Evolutionary conservation across 495 filamentous ascomycete genomes (phyloP).

Genomic region (Aspergillus heteromorphus): DNA sequence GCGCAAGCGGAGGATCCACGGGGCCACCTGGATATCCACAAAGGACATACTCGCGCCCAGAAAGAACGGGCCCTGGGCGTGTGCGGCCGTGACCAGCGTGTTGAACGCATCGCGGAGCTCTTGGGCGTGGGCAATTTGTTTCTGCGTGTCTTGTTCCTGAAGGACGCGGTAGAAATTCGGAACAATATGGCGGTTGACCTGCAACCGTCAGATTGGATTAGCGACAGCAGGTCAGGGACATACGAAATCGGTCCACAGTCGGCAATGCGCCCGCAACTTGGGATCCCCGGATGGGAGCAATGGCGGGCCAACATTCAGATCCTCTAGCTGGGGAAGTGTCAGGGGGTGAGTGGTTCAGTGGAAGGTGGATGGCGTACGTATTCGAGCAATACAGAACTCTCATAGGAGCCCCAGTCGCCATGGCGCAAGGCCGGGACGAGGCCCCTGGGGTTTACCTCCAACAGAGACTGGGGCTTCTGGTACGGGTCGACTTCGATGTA

Average conservation of each 20-base stretch:
- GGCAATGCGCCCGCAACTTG: constrained; percentile 67
- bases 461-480: constrained; percentile 67
- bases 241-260: constrained; percentile 87
- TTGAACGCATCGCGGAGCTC: constrained; percentile 65
- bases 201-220: constrained; percentile 14
- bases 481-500: constrained; percentile 92
- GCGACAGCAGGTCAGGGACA: constrained; percentile 17
- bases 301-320: constrained; percentile 55
- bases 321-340: constrained; percentile 58
- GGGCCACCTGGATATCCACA: constrained; percentile 84
- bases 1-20: constrained; percentile 74
- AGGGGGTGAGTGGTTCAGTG: background rate
- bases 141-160: constrained; percentile 60
- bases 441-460: constrained; percentile 85
- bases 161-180: constrained; percentile 77
- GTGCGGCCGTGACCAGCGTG: constrained; percentile 67
- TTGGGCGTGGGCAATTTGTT: constrained; percentile 57
- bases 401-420: constrained; percentile 82
- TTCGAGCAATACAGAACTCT: constrained; percentile 85
- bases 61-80: constrained; percentile 73
- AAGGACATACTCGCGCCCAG: constrained; percentile 65
- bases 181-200: constrained; percentile 81
- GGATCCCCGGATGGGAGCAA: constrained; percentile 63
- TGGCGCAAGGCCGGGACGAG: constrained; percentile 79
- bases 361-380: constrained; percentile 50